phyloP scores from a whole-genome alignment of 2,329 filamentous ascomycete species.

The Cladosporium sphaerospermum region DNA sequence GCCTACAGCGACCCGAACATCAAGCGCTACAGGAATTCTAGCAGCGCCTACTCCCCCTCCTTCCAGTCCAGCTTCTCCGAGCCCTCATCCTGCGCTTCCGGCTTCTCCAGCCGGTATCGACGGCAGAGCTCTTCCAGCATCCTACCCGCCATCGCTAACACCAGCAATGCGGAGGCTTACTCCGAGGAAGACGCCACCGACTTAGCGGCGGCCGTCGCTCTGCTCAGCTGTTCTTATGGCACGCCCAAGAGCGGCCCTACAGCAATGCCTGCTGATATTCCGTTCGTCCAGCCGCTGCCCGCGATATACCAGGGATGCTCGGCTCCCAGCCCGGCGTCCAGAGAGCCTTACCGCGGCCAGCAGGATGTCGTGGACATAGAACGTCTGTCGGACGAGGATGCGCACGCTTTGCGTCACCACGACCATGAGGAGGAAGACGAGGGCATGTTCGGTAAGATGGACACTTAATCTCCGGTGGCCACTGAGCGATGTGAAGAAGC shows the following conservation, averaged over 20 bases:
- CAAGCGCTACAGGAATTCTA: slow-evolving; percentile 45
- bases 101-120: slow-evolving; percentile 52
- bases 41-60: slow-evolving; percentile 59
- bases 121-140: slow-evolving; percentile 64
- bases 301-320: slow-evolving; percentile 61
- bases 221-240: slow-evolving; percentile 85
- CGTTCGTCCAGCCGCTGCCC: slow-evolving; percentile 81
- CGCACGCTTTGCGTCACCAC: slow-evolving; percentile 51
- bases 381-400: slow-evolving; percentile 41
- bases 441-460: slow-evolving; percentile 93
- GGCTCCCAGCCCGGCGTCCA: slow-evolving; percentile 13
- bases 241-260: slow-evolving; percentile 64
- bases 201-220: slow-evolving; percentile 80
- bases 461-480: slow-evolving; percentile 55
- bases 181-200: slow-evolving; percentile 79
- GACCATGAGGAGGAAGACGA: slow-evolving; percentile 94
- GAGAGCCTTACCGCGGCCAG: slow-evolving; percentile 14
- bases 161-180: slow-evolving; percentile 60
- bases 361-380: slow-evolving; percentile 39
- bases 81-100: slow-evolving; percentile 49
- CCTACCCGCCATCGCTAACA: no score
- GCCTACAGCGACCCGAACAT: slow-evolving; percentile 35
- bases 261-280: slow-evolving; percentile 64
- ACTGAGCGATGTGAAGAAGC: no score
- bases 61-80: slow-evolving; percentile 67